These are phyloP conservation scores for Phytophthora sp. DNA, from an alignment of 352 stramenopile species.

Conservation along the genomic window DNA sequence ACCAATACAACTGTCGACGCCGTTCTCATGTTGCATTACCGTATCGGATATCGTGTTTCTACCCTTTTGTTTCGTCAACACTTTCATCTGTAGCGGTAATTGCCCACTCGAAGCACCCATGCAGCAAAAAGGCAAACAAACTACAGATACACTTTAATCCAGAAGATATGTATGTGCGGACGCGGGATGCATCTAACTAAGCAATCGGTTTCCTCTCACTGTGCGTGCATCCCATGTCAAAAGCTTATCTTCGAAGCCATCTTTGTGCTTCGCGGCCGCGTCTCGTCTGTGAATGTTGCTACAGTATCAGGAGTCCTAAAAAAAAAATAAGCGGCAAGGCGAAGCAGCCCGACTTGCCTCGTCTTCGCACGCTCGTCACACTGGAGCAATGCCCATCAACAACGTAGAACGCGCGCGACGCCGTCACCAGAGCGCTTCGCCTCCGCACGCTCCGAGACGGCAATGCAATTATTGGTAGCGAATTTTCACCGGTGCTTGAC, in stretches of 20 bases:
- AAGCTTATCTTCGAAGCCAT: background rate
- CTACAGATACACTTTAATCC: slow-evolving; percentile 3
- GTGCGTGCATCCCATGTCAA: background rate
- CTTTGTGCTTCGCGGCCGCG: background rate
- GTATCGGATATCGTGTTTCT: slow-evolving; percentile 4
- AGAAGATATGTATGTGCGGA: background rate
- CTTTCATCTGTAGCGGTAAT: too few species aligned
- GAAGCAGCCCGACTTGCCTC: background rate
- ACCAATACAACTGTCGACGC: background rate
- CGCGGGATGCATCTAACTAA: background rate
- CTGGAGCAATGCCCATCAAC: background rate
- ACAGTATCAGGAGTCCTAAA: too few species aligned
- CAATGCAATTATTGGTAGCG: background rate
- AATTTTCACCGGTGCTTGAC: slow-evolving; percentile 1
- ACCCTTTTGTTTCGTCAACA: slow-evolving; percentile 12
- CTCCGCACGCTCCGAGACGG: background rate
- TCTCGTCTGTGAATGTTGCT: too few species aligned
- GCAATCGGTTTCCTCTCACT: background rate
- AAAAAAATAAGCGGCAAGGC: background rate
- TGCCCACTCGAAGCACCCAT: too few species aligned
- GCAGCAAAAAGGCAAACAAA: background rate
- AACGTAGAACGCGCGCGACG: background rate
- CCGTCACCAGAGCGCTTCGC: background rate
- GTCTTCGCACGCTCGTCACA: slow-evolving; percentile 2
- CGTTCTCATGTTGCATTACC: too few species aligned